phyloP scores from a whole-genome alignment of 345 rosid species.

The Diplotaxis tenuifolia region DNA sequence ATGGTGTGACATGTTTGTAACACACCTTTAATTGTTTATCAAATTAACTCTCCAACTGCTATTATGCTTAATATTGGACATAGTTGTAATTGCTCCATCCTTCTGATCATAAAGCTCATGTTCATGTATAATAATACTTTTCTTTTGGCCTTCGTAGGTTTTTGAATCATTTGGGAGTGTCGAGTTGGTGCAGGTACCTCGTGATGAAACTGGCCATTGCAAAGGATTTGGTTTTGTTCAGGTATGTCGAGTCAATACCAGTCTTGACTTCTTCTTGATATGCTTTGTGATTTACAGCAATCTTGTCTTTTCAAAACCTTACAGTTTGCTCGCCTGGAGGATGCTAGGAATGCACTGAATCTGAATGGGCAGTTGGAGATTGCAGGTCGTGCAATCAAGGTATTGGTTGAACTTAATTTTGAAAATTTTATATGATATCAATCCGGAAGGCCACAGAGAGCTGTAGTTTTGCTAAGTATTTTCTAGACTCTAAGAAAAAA shows the following conservation, averaged over 20 bases:
- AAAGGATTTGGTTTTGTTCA: constrained; percentile 98
- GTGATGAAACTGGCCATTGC: constrained; percentile 82
- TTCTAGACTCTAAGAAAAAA: not conserved
- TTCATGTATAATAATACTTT: constrained; percentile 1
- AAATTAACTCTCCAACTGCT: not conserved
- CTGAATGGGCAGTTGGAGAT: constrained; percentile 90
- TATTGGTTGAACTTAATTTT: constrained; percentile 33
- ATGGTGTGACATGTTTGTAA: not conserved
- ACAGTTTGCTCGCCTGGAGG: constrained; percentile 91
- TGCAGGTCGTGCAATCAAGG: constrained; percentile 91
- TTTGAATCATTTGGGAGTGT: constrained; percentile 93
- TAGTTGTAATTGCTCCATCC: not conserved
- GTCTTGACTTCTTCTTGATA: not conserved
- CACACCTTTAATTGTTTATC: not conserved
- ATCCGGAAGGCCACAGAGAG: not conserved
- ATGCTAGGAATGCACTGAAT: constrained; percentile 86
- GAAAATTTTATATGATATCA: not conserved
- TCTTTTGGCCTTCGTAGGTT: constrained; percentile 48
- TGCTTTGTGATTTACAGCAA: constrained; percentile 7
- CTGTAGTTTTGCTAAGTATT: not conserved
- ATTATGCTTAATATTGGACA: not conserved
- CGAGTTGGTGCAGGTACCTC: constrained; percentile 94
- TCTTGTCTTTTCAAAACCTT: constrained; percentile 9
- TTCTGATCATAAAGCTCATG: not conserved
- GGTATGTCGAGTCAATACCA: constrained; percentile 47